Base-by-base conservation (phyloP, 73 alveolate species). In the Tetrahymena thermophila region DNA sequence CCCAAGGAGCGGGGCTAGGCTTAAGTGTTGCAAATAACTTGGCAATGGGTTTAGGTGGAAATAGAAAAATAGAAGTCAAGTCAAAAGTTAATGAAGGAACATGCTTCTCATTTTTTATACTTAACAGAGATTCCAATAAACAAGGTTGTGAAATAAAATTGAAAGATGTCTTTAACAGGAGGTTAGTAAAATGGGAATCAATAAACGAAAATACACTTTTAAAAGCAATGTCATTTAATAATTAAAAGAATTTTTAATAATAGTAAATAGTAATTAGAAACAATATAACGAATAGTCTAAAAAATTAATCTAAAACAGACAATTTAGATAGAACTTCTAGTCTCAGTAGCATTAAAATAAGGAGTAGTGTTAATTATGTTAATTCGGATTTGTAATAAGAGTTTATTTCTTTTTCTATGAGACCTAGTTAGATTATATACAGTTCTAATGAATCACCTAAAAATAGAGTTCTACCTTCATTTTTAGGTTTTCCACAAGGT, bases 1-100 rank as follows among this genome's bases (percentile, higher is more conserved):
- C 95, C n/a, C 42, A 85, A 95, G 97, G 97, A n/a, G 95, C 94
- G 5, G 97, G 97, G 25, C 55, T 95, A 10, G 97, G 97, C 19
- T 95, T 95, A 95, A 50, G 93, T 23, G 93, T 95, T 19, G 94
- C 95, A 43, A 95, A 57, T 95, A 89, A 56, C 35, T 56, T 95
- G 35, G 95, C 97, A 4, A 71, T 71, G 89, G 89, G 89, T 15
- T 71, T 71, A 71, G 89, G 89, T 19, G 89, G 89, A 25, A 71
- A 71, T 31, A n/a, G 40, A n/a, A 71, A 71, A 71, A 25, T 71
- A 19, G 89, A 71, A 71, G 89, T 71, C 5, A n/a, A 71, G n/a
- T 71, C 89, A 19, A 71, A 71, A 8, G 4, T 71, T 0, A 71
- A n/a, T 11, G 89, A 71, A 71, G 89, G 89, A 28, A 71, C 89